Base-by-base conservation (phyloP, 257 asterid genomes). In the Solanum neorickii region DNA sequence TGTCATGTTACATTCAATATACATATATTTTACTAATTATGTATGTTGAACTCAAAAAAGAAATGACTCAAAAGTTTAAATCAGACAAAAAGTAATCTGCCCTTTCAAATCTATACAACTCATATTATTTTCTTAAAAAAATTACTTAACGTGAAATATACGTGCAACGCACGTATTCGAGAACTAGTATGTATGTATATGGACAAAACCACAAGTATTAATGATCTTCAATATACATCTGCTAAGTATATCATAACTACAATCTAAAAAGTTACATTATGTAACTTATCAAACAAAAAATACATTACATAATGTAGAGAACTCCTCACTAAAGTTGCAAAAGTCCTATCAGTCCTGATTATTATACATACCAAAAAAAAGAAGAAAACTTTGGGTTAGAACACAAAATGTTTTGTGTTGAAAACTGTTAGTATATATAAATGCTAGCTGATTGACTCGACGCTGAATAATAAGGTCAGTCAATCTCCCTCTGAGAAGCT, bases 401-500 rank as follows among this genome's bases (percentile, higher is more conserved):
- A 16, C 12, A 80, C 85, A 31, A 80, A 29, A 80, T 47, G 29
- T 80, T 27, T 15, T 11, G 85, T 49, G 69, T 16, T 80, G 68
- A 47, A 29, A 29, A 18, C 69, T 80, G 68, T 80, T 80, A 5
- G 44, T 80, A 49, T 29, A 47, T 27, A 49, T 0, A 29, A 49
- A 80, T 27, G 66, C 27, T 47, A 10, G 69, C 41, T 29, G 68
- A 80, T 80, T 23, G n/a, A 49, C 44, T 31, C 31, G 29, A 76
- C 2, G 68, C 29, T 80, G 69, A 9, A 29, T 80, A 80, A 80
- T 46, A 49, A 29, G 47, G 66, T 85, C 25, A 33, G 66, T 85
- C 83, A 85, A 77, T 94, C 94, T 18, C 86, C 88, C 89, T 89
- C 92, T 3, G 92, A 91, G 94, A 97, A 97, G 78, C 90, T 92